Base-by-base conservation (phyloP, 2,329 filamentous ascomycete genomes). In the Epichloe brachyelytri region DNA sequence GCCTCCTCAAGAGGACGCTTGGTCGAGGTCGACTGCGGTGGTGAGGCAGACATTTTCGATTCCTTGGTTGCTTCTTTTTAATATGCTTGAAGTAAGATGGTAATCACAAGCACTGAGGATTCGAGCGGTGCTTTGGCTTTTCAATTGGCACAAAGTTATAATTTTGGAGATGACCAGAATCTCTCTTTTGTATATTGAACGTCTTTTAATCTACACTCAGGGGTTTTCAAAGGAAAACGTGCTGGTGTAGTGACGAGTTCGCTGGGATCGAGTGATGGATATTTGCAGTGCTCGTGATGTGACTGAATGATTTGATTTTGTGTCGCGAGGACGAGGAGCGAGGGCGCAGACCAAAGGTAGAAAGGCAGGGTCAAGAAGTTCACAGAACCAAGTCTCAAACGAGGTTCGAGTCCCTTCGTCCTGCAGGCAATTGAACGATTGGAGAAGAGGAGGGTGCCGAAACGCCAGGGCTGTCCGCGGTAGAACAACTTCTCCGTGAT, bases 1-100 rank as follows among this genome's bases (percentile, higher is more conserved):
- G 91, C 86, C 65, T 97, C 93, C 76, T 98, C 93, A 58, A 98
- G 82, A 55, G 93, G 93, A 64, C 93, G 89, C 80, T 98, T 98
- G 56, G 79, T 75, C 60, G 81, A 83, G 53, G 82, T 85, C 48
- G 80, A 80, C 55, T 76, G 75, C 55, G 75, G 71, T 33, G 80
- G 80, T 58, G 80, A 88, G 56, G 84, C 78, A 72, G 86, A 89
- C 86, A 90, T 90, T 60, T 68, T 61, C 68, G 79, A 5, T 20
- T 40, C 17, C 11, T 48, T 40, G 37, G 5, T 36, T 37, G 8
- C 7, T 30, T 37, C 10, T 39, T n/a, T 47, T 48, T 7, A 43
- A 51, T 51, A n/a, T 71, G 59, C 62, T 65, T 70, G 43, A 38
- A 36, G 47, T 46, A 51, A 51, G 46, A 44, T 49, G 26, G 30